Conservation (phyloP, 768 basidiomycete genomes). For the Podaxis sp. region DNA sequence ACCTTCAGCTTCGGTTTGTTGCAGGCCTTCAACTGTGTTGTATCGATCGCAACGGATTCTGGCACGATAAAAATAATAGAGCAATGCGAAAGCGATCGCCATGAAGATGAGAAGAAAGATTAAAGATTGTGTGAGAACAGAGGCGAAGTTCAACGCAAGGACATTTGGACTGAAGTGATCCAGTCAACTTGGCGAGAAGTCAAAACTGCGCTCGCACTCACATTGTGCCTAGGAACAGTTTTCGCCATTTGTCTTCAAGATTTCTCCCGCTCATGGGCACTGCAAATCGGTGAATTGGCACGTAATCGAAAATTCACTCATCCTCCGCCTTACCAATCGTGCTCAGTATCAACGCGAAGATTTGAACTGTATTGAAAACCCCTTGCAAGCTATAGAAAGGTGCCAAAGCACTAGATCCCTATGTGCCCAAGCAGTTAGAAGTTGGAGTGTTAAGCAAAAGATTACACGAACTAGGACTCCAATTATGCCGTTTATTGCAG, state of each 20-base stretch:
- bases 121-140: constrained; percentile 56
- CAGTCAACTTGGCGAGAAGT: constrained; percentile 9
- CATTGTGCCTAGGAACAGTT: constrained; percentile 68
- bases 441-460: neutral
- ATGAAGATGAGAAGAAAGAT: constrained; percentile 61
- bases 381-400: constrained; percentile 72
- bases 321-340: constrained; percentile 49
- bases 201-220: constrained; percentile 29
- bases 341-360: constrained; percentile 68
- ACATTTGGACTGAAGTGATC: constrained; percentile 56
- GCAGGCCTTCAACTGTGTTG: constrained; percentile 53
- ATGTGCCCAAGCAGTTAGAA: constrained; percentile 1
- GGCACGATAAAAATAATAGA: constrained; percentile 58
- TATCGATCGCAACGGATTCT: constrained; percentile 48
- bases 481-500: constrained; percentile 44
- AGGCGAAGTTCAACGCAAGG: constrained; percentile 70
- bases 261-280: constrained; percentile 38
- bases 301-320: neutral
- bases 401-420: constrained; percentile 72
- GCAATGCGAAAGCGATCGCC: constrained; percentile 45
- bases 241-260: constrained; percentile 49
- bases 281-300: constrained; percentile 16
- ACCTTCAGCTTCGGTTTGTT: constrained; percentile 38
- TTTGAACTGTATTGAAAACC: constrained; percentile 63
- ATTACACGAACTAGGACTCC: constrained; percentile 49